Conservation (phyloP, 1,284 basidiomycete genomes). For the Cutaneotrichosporon mucoides region DNA sequence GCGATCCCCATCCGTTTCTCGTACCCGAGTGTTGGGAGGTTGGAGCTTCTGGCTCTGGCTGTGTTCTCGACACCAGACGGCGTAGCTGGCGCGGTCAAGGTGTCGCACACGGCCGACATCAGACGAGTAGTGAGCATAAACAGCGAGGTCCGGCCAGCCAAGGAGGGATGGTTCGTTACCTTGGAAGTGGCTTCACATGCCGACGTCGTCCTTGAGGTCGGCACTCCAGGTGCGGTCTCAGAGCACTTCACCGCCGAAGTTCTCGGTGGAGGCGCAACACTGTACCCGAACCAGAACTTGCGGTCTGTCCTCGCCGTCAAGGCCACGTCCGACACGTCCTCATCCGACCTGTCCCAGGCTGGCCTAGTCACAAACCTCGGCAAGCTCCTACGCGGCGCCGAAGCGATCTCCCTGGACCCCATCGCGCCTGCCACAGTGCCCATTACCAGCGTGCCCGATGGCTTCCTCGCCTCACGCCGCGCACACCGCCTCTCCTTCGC, state of each 20-base stretch:
- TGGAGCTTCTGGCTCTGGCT: constrained; percentile 29
- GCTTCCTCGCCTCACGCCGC: constrained; percentile 25
- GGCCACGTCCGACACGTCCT: neutral
- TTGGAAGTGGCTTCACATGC: constrained; percentile 13
- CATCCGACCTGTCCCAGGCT: constrained; percentile 23
- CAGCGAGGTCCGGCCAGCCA: constrained; percentile 4
- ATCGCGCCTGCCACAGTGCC: constrained; percentile 6
- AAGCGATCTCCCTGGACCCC: neutral
- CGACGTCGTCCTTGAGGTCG: constrained; percentile 8
- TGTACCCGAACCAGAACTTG: constrained; percentile 35
- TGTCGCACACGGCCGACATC: constrained; percentile 21
- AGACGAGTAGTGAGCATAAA: constrained; percentile 11
- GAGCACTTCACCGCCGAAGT: constrained; percentile 9
- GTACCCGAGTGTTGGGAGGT: constrained; percentile 13
- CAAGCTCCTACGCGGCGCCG: constrained; percentile 25
- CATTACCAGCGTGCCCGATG: neutral
- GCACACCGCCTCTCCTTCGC: constrained; percentile 41
- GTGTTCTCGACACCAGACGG: constrained; percentile 23
- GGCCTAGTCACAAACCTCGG: constrained; percentile 26
- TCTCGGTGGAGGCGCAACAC: neutral
- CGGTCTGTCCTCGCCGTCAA: constrained; percentile 17
- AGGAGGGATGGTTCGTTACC: constrained; percentile 10
- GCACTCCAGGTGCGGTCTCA: neutral
- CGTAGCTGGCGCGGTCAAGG: constrained; percentile 12
- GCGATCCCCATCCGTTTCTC: constrained; percentile 26